Evolutionary conservation across 2,329 filamentous ascomycete genomes (phyloP), one percentile per base, ranked within the genome.

Genomic region (Trichoderma sp.): DNA sequence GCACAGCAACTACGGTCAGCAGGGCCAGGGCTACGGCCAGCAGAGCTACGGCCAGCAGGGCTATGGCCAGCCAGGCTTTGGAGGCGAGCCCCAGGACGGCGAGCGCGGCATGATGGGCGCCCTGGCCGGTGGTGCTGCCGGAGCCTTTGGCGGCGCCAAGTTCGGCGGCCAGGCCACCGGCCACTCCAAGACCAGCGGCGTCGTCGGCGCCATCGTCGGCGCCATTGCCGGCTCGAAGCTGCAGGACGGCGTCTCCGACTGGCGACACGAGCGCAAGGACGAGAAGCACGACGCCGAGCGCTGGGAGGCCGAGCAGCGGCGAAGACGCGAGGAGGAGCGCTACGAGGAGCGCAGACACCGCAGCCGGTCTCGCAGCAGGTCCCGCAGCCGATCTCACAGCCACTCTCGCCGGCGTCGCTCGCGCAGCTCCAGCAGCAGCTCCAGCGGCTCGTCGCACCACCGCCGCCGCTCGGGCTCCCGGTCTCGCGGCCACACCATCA

Each of bases 201-300:
- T 82, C 8, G 72, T 83, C n/a, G 81, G 81, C 11, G 80, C 77
- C 7, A 66, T 83, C 7, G 80, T 76, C 5, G 81, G 81, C 14
- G 81, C 81, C 13, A 75, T 83, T 43, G 79, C 79, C 3, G 81
- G 81, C 3, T 79, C 81, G 73, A 81, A 83, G 71, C 66, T 81
- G 14, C 77, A 83, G 69, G 81, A 83, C 63, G 79, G 75, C 8
- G 77, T 78, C 3, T 73, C 73, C 4, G 80, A 82, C 70, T 80
- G 78, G 78, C 79, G 78, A 73, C 77, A 81, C 68, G 76, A 78
- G 37, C 77, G 77, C 30, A 75, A 82, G 69, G 80, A 83, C 64
- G 76, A 79, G 69, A 80, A 81, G 74, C 74, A 80, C 24, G 72
- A 77, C 24, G 76, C 76, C 54, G 70, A 76, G 70, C 60, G 59